Percentiles rank a stretch among this genome's conserved stretches.
These are phyloP conservation scores for Flagelloscypha sp. DNA, from an alignment of 768 basidiomycete species.

Conservation along the genomic window DNA sequence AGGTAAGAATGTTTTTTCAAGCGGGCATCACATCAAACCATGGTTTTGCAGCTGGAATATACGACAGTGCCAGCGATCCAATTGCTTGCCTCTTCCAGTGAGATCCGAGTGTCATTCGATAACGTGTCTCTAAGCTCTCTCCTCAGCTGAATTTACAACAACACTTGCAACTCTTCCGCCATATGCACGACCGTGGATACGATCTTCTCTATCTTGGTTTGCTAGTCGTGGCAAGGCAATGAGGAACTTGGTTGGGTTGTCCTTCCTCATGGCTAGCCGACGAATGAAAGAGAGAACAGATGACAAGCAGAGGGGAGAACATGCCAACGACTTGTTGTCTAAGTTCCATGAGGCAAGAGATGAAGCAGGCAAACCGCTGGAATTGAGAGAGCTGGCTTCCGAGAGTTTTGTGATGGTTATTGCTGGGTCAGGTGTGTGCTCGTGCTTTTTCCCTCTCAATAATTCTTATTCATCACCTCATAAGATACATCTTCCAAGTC, in stretches of 20 bases:
- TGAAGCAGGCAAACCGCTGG: constrained; percentile 73
- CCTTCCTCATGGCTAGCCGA: constrained; percentile 39
- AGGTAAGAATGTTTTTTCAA: constrained; percentile 52
- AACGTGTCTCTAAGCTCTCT: too few species aligned
- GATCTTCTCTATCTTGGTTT: too few species aligned
- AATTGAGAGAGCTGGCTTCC: constrained; percentile 75
- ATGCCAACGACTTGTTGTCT: constrained; percentile 74
- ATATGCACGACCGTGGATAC: constrained; percentile 27
- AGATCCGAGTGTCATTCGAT: constrained; percentile 2
- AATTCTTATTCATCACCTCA: constrained; percentile 58
- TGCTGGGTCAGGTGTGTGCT: constrained; percentile 78
- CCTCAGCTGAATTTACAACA: constrained; percentile 7
- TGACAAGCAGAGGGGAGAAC: too few species aligned
- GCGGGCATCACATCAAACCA: constrained; percentile 52
- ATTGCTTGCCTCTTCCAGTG: too few species aligned
- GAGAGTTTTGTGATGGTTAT: constrained; percentile 83
- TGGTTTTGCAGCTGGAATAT: constrained; percentile 24
- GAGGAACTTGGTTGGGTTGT: constrained; percentile 43
- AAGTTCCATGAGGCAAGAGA: constrained; percentile 77
- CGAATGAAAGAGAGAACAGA: constrained; percentile 44
- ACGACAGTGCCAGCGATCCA: neutral
- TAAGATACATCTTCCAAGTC: constrained; percentile 91
- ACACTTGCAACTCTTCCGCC: constrained; percentile 6
- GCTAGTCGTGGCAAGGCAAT: constrained; percentile 36
- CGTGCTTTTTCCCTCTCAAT: too few species aligned